Evolutionary conservation across 345 rosid genomes (phyloP), one percentile per base, ranked within the genome.

Genomic region (Lenwebbia sp.): DNA sequence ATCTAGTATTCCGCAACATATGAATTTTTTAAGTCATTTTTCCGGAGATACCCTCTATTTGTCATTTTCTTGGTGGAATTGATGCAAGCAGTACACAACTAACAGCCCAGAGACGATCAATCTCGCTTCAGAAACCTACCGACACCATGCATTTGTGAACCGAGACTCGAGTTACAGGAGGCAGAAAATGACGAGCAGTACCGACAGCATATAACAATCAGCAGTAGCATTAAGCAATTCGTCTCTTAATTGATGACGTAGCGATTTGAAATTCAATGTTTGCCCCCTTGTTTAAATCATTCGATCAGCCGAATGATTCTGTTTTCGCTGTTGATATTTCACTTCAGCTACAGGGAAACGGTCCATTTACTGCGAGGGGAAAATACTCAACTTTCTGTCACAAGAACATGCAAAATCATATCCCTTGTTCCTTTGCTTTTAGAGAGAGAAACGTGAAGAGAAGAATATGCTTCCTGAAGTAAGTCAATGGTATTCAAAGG

Each of bases 41-140:
- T 19, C 78, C 0, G 0, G 11, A 19, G 37, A 62, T 30, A 3
- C 14, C 22, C 13, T 33, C 13, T 33, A 10, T 19, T 70, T 70
- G 47, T 19, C 47, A 33, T 70, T 70, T 47, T 70, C 47, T 40
- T 19, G 25, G 25, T 33, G 47, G 47, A 19, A 3, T 17, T 33
- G 37, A 70, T 19, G 78, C 78, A 19, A 33, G 47, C 78, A 17
- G 25, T 33, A 70, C 78, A 33, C 47, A 33, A 37, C 78, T 33
- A 8, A 33, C 25, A 1, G 44, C 78, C 58, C 78, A 17, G 23
- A 70, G 44, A 70, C 78, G 13, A 70, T 70, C 25, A 19, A 19
- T 70, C 78, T 33, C 78, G 4, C 78, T 19, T 65, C 44, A 33
- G 47, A 65, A 65, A 65, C 3, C 44, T 0, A 33, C 47, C 10